phyloP scores from a whole-genome alignment of 1,139 yeast genomes.

The Candida sanyaensis region DNA sequence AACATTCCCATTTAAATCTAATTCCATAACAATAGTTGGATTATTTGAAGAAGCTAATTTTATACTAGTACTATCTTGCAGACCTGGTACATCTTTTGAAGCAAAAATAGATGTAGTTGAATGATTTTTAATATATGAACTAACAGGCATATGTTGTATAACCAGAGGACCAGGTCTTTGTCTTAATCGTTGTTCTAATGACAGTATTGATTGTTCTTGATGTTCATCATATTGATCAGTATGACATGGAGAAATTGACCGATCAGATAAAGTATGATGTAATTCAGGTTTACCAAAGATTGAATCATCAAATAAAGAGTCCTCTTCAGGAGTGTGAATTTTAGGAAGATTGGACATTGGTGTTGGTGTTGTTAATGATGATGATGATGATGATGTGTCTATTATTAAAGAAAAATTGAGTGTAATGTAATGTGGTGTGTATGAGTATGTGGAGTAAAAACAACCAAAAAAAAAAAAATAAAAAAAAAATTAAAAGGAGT shows the following conservation, averaged over 20 bases:
- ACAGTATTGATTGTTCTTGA: conserved; percentile 5
- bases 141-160: conserved; percentile 3
- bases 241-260: conserved; percentile 24
- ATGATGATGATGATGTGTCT: background rate
- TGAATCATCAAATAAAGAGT: background rate
- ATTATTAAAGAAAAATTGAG: too few relatives aligned
- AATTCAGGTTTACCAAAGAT: conserved; percentile 1
- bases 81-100: conserved; percentile 1
- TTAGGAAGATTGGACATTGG: background rate
- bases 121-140: background rate
- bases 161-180: conserved; percentile 7
- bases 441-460: background rate
- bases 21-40: conserved; percentile 83
- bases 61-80: conserved; percentile 50
- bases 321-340: background rate
- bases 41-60: conserved; percentile 63
- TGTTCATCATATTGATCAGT: background rate
- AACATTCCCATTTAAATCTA: conserved; percentile 78
- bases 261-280: conserved; percentile 11
- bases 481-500: background rate
- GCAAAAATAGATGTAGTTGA: background rate
- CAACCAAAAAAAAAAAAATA: background rate
- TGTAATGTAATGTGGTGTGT: background rate
- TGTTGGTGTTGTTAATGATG: too few relatives aligned
- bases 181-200: background rate